Evolutionary conservation across 83 land plant genomes (phyloP), one percentile per base, ranked within the genome.

Genomic region (Picea abies): DNA sequence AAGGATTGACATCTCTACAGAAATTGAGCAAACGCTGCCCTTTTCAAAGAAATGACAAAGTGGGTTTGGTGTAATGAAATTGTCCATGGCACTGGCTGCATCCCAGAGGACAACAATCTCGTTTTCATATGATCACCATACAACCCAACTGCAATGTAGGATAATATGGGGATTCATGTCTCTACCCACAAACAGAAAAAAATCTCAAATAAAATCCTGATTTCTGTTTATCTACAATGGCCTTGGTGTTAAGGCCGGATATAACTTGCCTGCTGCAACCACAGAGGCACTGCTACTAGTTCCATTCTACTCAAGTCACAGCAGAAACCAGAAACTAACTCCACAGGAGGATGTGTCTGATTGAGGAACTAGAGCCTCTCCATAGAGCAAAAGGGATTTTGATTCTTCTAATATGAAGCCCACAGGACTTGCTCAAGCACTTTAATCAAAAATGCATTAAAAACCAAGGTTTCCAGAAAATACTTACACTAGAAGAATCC

Each of bases 401-500:
- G 1, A 22, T 10, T 73, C 14, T 73, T 41, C 9, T 44, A 17
- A 73, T 4, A 47, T 20, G 77, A 73, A 41, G 39, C 52, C 29
- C 1, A 47, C 25, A 49, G 5, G 22, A 49, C 26, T 47, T 22
- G 22, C 78, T 35, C 37, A 32, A 68, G 44, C 10, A 56, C 15
- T 56, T 14, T n/a, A 39, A 39, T 22, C 49, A 75, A 49, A 75
- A 75, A 22, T 26, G 41, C 15, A 22, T 49, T 56, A 15, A 56
- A 14, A 56, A 56, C 60, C 14, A 56, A 56, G 60, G 60, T 56
- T 56, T 75, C 60, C 52, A 52, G 29, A 70, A 67, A 73, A 75
- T 25, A 75, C 85, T 84, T 25, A 90, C 89, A 62, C 83, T 87
- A 29, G 90, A 85, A 32, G 92, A 84, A 65, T 73, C 79, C 20